Evolutionary conservation across 345 rosid genomes (phyloP), one percentile per base, ranked within the genome.

Genomic region (Geranium rotundifolium): DNA sequence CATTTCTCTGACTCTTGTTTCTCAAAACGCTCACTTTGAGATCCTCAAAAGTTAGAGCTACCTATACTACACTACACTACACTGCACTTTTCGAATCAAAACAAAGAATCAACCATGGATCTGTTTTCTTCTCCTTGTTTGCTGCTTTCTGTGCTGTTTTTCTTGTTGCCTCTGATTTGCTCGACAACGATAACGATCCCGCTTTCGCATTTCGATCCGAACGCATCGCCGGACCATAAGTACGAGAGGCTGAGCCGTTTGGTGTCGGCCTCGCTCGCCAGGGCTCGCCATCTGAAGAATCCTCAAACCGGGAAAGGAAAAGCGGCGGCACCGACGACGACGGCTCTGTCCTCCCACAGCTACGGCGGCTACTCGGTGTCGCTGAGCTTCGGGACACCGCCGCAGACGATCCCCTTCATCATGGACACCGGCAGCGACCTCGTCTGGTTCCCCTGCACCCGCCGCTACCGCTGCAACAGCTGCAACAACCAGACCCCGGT

Each of bases 361-460:
- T 92, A 84, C 63, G 98, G 96, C 17, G 96, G 80, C 19, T 89
- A 89, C 82, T 79, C 91, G 1, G 70, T 89, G 19, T 78, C 85
- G 5, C 90, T 92, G 64, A 76, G 74, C 77, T 87, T 89, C 68
- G 98, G 98, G 4, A 87, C 91, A 3, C 96, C 96, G n/a, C 82
- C 95, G 4, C 96, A 89, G 70, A 68, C 73, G 13, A 64, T 72
- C 61, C 63, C 75, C 13, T 78, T 87, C 71, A 29, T 87, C 29
- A 73, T 89, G 80, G 98, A 92, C 72, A 85, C 98, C 0, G 98
- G 98, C 29, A 85, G 93, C 59, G 82, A 88, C 62, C 93, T 92
- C 37, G 80, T 86, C 27, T 87, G 98, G 98, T 83, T 87, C 62
- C 98, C 96, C 34, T 92, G 98, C 71, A 89, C 97, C 46, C 76